phyloP scores from a whole-genome alignment of 2,329 filamentous ascomycete species.

The Cladosporium sp. region DNA sequence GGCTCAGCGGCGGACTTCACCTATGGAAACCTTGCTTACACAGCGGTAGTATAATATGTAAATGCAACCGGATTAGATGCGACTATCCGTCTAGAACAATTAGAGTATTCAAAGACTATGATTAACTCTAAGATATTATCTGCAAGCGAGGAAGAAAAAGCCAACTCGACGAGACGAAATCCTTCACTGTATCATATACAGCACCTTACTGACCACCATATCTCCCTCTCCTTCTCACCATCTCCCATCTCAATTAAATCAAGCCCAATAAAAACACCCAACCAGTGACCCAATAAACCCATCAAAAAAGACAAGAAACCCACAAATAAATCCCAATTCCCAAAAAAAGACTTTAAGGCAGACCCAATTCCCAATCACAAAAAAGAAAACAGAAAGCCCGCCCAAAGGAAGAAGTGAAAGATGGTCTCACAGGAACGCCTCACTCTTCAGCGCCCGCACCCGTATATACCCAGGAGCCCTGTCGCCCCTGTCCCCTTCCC shows the following conservation, averaged over 20 bases:
- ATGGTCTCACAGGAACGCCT: slow-evolving; percentile 13
- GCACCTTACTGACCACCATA: background rate
- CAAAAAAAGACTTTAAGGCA: background rate
- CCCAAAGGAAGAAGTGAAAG: slow-evolving; percentile 9
- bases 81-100: too few relatives aligned
- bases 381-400: slow-evolving; percentile 1
- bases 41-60: too few relatives aligned
- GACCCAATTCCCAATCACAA: background rate
- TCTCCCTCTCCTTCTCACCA: too few relatives aligned
- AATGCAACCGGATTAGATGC: too few relatives aligned
- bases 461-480: slow-evolving; percentile 6
- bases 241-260: too few relatives aligned
- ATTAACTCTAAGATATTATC: background rate
- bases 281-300: slow-evolving; percentile 1
- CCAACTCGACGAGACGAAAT: background rate
- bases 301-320: background rate
- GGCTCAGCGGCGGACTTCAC: too few relatives aligned
- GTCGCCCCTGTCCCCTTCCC: background rate
- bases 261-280: background rate
- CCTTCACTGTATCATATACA: background rate
- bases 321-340: slow-evolving; percentile 8
- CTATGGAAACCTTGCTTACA: too few relatives aligned
- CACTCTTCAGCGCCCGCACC: slow-evolving; percentile 8
- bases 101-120: background rate
- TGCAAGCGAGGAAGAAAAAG: background rate